Evolutionary conservation across 352 stramenopile genomes (phyloP), one percentile per base, ranked within the genome.

Genomic region (Globisporangium splendens): DNA sequence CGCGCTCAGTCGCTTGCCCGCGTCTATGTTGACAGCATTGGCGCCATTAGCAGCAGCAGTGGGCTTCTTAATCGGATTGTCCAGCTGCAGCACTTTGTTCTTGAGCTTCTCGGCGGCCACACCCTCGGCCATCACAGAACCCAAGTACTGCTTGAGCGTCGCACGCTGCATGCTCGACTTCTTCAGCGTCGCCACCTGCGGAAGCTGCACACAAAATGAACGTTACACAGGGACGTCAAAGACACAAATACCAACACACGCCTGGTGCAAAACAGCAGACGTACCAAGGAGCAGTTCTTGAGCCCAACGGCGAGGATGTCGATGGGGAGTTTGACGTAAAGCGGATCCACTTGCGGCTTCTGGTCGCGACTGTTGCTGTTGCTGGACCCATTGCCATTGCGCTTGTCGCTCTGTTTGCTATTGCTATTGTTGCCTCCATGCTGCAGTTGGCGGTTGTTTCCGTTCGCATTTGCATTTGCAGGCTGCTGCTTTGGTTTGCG

Each of bases 21-120:
- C 79, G 56, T 92, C 80, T 14, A 69, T 72, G 38, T 68, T 69
- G 2, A 68, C 68, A 28, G 62, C 59, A 14, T 62, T 62, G n/a
- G 68, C 59, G 5, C 47, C 51, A 33, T 69, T 79, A 11, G 63
- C 48, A 8, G 64, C 58, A 38, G 75, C 65, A 20, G 69, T 72
- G 8, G 58, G 28, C 28, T 35, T 66, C 38, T 81, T 86, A 20
- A 89, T 64, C 1, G 83, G 83, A 28, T 92, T 92, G 50, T 92
- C 83, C 52, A 92, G 66, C 47, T 86, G 82, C 57, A 92, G 54
- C 46, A 91, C 75, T 63, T 92, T 92, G 69, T 86, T 89, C 66
- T 86, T 86, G 50, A 92, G 73, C 62, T 81, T 83, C 20, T 81
- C 69, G 17, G 75, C 66, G 42, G 70, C 63, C 5, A 56, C 52